A percentile compares a stretch with the other conserved stretches of the same genome.
Evolutionary conservation across 257 asterid species (phyloP).

Genomic region (Sherardia arvensis): DNA sequence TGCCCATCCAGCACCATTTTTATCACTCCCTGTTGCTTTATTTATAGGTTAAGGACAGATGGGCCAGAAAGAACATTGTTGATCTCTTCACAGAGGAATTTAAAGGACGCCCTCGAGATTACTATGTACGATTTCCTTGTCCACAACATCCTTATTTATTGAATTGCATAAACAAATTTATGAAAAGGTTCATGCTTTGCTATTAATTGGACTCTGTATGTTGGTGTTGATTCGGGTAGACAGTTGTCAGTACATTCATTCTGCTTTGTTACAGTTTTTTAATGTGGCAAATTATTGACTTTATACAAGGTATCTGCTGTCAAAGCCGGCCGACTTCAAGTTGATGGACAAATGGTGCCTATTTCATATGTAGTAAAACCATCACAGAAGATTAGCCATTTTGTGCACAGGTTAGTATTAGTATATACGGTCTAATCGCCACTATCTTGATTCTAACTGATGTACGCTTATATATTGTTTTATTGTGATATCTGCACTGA

Average conservation of each 20-base stretch:
- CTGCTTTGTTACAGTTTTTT: not conserved
- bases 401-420: conserved; percentile 66
- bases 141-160: too few species aligned
- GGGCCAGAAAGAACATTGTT: conserved; percentile 88
- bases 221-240: not conserved
- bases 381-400: conserved; percentile 93
- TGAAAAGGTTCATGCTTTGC: not conserved
- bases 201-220: not conserved
- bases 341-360: conserved; percentile 70
- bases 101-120: conserved; percentile 74
- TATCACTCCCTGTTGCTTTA: too few species aligned
- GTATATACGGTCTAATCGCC: not conserved
- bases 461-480: not conserved
- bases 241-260: too few species aligned
- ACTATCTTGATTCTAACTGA: not conserved
- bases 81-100: conserved; percentile 89
- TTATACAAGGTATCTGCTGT: conserved; percentile 68
- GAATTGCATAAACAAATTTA: not conserved
- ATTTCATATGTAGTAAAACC: conserved; percentile 54
- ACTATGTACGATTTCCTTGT: conserved; percentile 48
- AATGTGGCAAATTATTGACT: not conserved
- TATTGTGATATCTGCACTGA: not conserved
- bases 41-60: conserved; percentile 74
- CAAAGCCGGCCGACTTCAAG: conserved; percentile 82
- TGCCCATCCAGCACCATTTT: not conserved